Base-by-base conservation (phyloP, 2,329 filamentous ascomycete species). In the Fusarium phyllophilum region DNA sequence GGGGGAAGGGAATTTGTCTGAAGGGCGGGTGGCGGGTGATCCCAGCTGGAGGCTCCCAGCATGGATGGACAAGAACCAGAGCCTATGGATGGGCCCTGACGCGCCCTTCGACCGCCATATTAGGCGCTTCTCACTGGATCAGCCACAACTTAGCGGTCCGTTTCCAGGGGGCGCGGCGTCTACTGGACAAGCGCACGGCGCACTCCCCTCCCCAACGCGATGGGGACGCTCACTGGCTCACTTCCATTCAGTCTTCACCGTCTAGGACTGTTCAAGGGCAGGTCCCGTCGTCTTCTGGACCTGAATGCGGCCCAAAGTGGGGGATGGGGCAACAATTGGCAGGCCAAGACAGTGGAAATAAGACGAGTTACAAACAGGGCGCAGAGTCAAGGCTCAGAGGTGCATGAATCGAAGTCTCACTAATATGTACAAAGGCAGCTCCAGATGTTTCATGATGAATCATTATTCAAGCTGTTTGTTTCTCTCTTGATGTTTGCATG, bases 301-400 rank as follows among this genome's bases (percentile, higher is more conserved):
- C 42, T 62, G 71, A 69, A 72, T 74, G 72, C 72, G 72, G 72
- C 72, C 72, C 60, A 74, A 74, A 69, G 72, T 74, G 72, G 72
- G 65, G 48, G 72, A 75, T 74, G 72, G 62, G 68, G 72, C 68
- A 69, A 72, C 67, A 74, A 69, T 62, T 58, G 58, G 66, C 51
- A 68, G 64, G 67, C 48, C 56, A 68, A 70, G 58, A 54, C 51
- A 56, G 65, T 46, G 58, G 44, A 69, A 46, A 54, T 52, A 46
- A 58, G 66, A 63, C 60, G 34, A 73, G 61, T 70, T 72, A 59
- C 44, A 68, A 52, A 51, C 68, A 55, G 60, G 41, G 45, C 39
- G 36, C 34, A 51, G 51, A 58, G 44, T 54, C 34, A 56, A 46
- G 49, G 51, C 46, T 31, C 38, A 57, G 36, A 60, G 60, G 51